Evolutionary conservation across 805 yeast genomes (phyloP).

Genomic region (Yarrowia sp.): DNA sequence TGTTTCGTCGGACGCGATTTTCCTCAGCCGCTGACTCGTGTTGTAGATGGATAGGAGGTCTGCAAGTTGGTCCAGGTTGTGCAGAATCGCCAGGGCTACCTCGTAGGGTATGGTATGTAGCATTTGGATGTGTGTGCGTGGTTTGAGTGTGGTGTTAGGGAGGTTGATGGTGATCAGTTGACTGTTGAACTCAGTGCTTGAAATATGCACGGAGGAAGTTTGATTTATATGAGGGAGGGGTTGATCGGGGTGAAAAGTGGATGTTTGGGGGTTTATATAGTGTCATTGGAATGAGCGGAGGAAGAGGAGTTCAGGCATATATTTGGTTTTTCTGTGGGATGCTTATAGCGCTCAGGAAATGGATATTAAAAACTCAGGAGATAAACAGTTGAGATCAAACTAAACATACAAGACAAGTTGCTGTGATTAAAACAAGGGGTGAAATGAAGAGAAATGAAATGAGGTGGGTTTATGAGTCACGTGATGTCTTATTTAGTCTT

Average conservation of each 20-base stretch:
- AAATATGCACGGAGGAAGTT: background rate
- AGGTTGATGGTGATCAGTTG: background rate
- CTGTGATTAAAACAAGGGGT: too few relatives aligned
- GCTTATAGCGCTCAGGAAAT: too few relatives aligned
- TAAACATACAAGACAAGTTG: too few relatives aligned
- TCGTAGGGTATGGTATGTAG: slow-evolving; percentile 15
- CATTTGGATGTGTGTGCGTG: background rate
- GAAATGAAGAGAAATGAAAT: too few relatives aligned
- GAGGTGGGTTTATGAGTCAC: too few relatives aligned
- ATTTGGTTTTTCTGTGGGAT: too few relatives aligned
- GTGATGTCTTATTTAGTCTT: too few relatives aligned
- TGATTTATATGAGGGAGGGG: background rate
- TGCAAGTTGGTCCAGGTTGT: background rate
- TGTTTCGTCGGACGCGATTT: background rate
- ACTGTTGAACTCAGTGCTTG: background rate
- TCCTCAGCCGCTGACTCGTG: background rate
- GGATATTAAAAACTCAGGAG: too few relatives aligned
- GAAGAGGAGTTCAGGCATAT: too few relatives aligned
- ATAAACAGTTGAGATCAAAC: too few relatives aligned
- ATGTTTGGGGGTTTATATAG: too few relatives aligned
- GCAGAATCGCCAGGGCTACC: slow-evolving; percentile 7
- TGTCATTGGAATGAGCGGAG: too few relatives aligned
- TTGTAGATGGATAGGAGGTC: slow-evolving; percentile 17
- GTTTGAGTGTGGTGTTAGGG: background rate
- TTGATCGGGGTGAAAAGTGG: background rate